These are phyloP conservation scores for Candida insectorum DNA, from an alignment of 805 yeast genomes.

Conservation along the genomic window DNA sequence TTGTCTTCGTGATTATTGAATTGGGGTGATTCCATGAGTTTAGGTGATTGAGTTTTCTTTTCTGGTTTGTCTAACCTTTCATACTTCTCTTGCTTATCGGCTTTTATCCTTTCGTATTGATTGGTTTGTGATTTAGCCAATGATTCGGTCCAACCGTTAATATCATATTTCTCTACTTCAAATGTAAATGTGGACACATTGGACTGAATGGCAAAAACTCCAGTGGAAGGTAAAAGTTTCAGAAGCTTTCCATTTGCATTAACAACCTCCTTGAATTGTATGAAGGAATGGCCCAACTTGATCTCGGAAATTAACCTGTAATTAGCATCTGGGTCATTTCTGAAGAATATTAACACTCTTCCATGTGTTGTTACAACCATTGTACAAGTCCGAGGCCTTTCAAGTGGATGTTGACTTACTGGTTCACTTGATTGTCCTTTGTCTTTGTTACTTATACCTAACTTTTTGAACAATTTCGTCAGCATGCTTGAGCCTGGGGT, in stretches of 20 bases:
- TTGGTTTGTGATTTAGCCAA: conserved; percentile 47
- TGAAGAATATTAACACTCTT: conserved; percentile 52
- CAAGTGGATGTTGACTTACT: conserved; percentile 22
- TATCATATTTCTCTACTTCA: conserved; percentile 51
- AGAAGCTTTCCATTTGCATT: conserved; percentile 22
- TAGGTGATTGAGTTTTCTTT: conserved; percentile 14
- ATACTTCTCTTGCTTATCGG: conserved; percentile 12
- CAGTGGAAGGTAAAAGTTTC: conserved; percentile 35
- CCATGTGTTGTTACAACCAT: conserved; percentile 62
- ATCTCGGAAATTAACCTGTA: conserved; percentile 54
- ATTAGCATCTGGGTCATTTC: conserved; percentile 36
- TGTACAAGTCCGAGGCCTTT: conserved; percentile 45
- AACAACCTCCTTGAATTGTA: conserved; percentile 58
- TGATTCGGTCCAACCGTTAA: conserved; percentile 55
- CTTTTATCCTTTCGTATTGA: conserved; percentile 43
- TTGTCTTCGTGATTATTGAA: too few relatives aligned
- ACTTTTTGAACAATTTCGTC: conserved; percentile 16
- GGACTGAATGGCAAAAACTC: conserved; percentile 57
- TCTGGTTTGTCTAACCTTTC: conserved; percentile 9
- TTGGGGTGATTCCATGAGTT: conserved; percentile 21
- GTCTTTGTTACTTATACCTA: conserved; percentile 14
- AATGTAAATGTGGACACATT: conserved; percentile 52
- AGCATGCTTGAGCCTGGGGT: conserved; percentile 6
- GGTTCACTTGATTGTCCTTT: conserved; percentile 8
- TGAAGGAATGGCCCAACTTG: conserved; percentile 48